Evolutionary conservation across 2,329 filamentous ascomycete genomes (phyloP), one percentile per base, ranked within the genome.

Genomic region (Onygenales sp.): DNA sequence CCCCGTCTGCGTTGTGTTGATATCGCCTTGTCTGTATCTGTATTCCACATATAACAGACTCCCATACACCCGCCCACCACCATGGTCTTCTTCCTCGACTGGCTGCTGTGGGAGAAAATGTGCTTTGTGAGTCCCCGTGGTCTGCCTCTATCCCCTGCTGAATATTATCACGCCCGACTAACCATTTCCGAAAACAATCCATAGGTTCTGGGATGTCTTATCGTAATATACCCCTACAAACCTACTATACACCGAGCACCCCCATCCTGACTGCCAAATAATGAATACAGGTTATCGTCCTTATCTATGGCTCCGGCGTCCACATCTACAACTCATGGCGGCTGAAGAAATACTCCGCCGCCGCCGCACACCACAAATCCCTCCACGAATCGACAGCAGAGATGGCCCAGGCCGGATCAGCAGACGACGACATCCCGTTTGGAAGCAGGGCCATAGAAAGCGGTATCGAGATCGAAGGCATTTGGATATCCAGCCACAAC

Each of bases 101-200:
- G 89, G 90, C 74, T 80, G 61, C 73, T 93, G 62, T 95, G 90
- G 90, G 82, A 93, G 76, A 84, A 95, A 74, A 84, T 95, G 83
- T 87, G 84, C 51, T 88, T 95, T 74, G 90, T 95, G 74, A 77
- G 87, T 77, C 21, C 21, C n/a, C 37, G 17, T 33, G n/a, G 11
- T 34, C 13, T 13, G 57, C 17, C 57, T 54, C 64, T 68, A 43
- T 54, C 36, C 55, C 56, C 13, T 17, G 51, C 6, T 14, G 27
- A 49, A 33, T 13, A 13, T 2, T 44, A 31, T 21, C 37, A 34
- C 37, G 6, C 39, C 13, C 37, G 42, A 53, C 62, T 68, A 49
- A 62, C 39, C 7, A 6, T 51, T 39, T 40, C 13, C n/a, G 4
- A 47, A n/a, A 21, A 53, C 27, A 47, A 51, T 51, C 58, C 5